Conservation (phyloP, 768 basidiomycete genomes). For the Scleroderma bovista region DNA sequence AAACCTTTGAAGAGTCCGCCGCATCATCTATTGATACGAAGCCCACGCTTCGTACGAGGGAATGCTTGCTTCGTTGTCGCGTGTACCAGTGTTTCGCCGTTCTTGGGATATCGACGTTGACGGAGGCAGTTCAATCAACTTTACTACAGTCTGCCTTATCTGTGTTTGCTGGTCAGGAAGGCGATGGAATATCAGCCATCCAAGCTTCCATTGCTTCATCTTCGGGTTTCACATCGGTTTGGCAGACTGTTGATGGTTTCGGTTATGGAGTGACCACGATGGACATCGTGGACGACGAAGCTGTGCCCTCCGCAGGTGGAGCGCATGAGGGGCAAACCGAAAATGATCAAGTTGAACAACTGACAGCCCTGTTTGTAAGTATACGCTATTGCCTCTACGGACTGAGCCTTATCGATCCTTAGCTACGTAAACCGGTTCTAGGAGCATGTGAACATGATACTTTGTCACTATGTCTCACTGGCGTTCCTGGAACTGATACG, state of each 20-base stretch:
- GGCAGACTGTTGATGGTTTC: conserved; percentile 85
- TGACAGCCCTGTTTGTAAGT: conserved; percentile 73
- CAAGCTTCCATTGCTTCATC: conserved; percentile 91
- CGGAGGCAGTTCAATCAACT: conserved; percentile 75
- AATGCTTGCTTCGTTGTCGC: conserved; percentile 76
- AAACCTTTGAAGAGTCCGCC: conserved; percentile 59
- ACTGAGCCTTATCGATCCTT: not conserved
- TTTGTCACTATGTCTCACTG: conserved; percentile 58
- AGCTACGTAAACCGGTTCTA: conserved; percentile 64
- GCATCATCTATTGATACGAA: conserved; percentile 37
- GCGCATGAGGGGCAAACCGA: conserved; percentile 44
- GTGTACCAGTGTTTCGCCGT: conserved; percentile 87
- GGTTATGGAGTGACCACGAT: conserved; percentile 84
- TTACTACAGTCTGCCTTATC: conserved; percentile 77
- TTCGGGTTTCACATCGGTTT: conserved; percentile 80
- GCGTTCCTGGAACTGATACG: conserved; percentile 40
- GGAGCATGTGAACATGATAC: conserved; percentile 86
- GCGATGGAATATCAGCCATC: conserved; percentile 73
- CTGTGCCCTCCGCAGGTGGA: conserved; percentile 18
- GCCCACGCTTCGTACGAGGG: conserved; percentile 67
- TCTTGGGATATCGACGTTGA: conserved; percentile 72
- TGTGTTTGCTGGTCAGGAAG: conserved; percentile 84
- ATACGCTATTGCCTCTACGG: not conserved
- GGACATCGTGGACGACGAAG: conserved; percentile 44
- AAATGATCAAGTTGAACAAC: conserved; percentile 73